Evolutionary conservation across 768 basidiomycete species (phyloP).

Genomic region (Mycena floridula): DNA sequence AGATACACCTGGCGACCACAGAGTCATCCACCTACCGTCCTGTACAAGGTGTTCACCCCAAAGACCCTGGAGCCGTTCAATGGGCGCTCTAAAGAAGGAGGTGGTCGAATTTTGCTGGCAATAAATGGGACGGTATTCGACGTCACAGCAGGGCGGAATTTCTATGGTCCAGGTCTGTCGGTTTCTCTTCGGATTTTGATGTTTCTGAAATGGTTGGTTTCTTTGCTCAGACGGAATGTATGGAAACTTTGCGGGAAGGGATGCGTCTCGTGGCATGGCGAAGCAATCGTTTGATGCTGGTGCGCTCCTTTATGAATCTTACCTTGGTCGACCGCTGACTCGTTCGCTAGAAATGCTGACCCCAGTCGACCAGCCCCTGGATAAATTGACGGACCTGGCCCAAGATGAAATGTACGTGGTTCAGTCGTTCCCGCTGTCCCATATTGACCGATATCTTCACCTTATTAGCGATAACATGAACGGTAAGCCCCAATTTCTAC

Average conservation of each 20-base stretch:
- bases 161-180: slow-evolving; percentile 88
- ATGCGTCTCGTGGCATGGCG: slow-evolving; percentile 95
- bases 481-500: slow-evolving; percentile 36
- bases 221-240: slow-evolving; percentile 78
- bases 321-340: neutral
- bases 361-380: slow-evolving; percentile 78
- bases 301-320: slow-evolving; percentile 28
- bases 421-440: neutral
- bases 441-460: slow-evolving; percentile 5
- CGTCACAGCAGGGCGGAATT: slow-evolving; percentile 81
- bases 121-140: slow-evolving; percentile 91
- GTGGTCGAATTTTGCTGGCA: slow-evolving; percentile 74
- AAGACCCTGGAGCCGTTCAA: slow-evolving; percentile 64
- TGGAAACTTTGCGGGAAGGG: slow-evolving; percentile 94
- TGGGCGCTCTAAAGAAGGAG: slow-evolving; percentile 55
- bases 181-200: neutral
- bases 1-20: slow-evolving; percentile 96
- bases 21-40: slow-evolving; percentile 67
- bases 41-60: slow-evolving; percentile 77
- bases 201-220: slow-evolving; percentile 3
- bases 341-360: slow-evolving; percentile 78
- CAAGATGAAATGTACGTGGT: slow-evolving; percentile 73
- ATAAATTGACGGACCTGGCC: slow-evolving; percentile 74
- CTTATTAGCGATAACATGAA: slow-evolving; percentile 84
- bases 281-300: slow-evolving; percentile 95